Base-by-base conservation (phyloP, 2,329 filamentous ascomycete species). In the Coleophoma crateriformis region DNA sequence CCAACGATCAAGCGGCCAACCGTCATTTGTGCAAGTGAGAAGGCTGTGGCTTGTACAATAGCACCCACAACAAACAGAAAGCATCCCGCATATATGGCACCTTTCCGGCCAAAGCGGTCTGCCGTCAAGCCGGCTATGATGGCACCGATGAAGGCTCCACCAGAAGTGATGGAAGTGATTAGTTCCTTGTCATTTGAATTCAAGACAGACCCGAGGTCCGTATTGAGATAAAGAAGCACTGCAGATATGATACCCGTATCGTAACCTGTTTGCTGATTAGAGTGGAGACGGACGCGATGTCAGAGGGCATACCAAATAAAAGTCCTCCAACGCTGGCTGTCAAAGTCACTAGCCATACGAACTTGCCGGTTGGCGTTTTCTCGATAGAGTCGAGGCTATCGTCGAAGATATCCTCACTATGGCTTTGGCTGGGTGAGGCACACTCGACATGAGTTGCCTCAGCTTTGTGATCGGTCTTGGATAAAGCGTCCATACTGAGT, bases 321-420 rank as follows among this genome's bases (percentile, higher is more conserved):
- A 86, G 70, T 5, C 82, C 82, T 54, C 80, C 82, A 47, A 86
- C 81, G 12, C 81, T 79, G 10, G 82, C 82, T 7, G 80, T 78
- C 47, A 83, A 66, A 10, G 81, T 82, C 51, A 85, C 68, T 14
- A 79, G 64, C 71, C 82, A 77, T 40, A 84, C 71, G 55, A 81
- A 82, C 49, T 57, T 67, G 8, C 66, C 67, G 4, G 67, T 58
- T n/a, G 67, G 62, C 1, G 68, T 67, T 13, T 65, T 57, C 42
- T 72, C 69, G 44, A 72, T 70, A 17, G 52, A 56, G 41, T 64
- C 63, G 7, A 58, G 47, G n/a, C 53, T 50, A 27, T 27, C 27
- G 19, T 54, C 44, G 42, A 54, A 33, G 39, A 46, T 42, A n/a
- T 58, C 52, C 7, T 49, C 39, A 32, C 45, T 47, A 34, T 8